Conservation (phyloP, 169 alveolate genomes). For the Babesia bigemina region DNA sequence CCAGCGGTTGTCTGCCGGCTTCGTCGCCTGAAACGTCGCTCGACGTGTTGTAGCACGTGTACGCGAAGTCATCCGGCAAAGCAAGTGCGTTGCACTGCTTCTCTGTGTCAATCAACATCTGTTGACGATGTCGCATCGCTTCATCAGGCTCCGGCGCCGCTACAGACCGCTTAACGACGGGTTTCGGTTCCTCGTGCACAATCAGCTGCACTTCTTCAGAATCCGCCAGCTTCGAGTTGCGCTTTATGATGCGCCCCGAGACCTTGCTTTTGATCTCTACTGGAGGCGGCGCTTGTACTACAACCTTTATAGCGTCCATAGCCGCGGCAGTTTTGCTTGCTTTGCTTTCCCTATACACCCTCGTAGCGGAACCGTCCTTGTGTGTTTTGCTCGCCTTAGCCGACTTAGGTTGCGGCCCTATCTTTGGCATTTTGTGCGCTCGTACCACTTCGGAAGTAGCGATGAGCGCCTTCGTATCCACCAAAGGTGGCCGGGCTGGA, state of each 20-base stretch:
- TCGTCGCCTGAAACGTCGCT: slow-evolving; percentile 50
- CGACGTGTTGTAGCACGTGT: slow-evolving; percentile 55
- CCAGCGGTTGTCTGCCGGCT: slow-evolving; percentile 16
- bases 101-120: slow-evolving; percentile 37
- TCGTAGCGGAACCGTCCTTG: neutral
- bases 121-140: slow-evolving; percentile 8
- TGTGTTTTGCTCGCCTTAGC: neutral
- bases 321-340: neutral
- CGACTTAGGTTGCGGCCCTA: neutral
- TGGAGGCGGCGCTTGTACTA: neutral
- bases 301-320: neutral
- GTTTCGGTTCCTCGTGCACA: neutral
- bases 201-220: neutral
- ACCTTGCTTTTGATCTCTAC: slow-evolving; percentile 58
- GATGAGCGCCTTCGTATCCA: neutral
- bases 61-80: slow-evolving; percentile 63
- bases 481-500: neutral
- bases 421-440: neutral
- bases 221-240: slow-evolving; percentile 35
- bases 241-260: slow-evolving; percentile 50
- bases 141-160: slow-evolving; percentile 14
- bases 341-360: neutral
- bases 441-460: neutral
- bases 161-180: neutral
- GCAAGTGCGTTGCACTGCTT: slow-evolving; percentile 43